Percentiles rank a stretch among this genome's conserved stretches.
These are phyloP conservation scores for Cladosporium sp. DNA, from an alignment of 2,329 filamentous ascomycete genomes.

Conservation along the genomic window DNA sequence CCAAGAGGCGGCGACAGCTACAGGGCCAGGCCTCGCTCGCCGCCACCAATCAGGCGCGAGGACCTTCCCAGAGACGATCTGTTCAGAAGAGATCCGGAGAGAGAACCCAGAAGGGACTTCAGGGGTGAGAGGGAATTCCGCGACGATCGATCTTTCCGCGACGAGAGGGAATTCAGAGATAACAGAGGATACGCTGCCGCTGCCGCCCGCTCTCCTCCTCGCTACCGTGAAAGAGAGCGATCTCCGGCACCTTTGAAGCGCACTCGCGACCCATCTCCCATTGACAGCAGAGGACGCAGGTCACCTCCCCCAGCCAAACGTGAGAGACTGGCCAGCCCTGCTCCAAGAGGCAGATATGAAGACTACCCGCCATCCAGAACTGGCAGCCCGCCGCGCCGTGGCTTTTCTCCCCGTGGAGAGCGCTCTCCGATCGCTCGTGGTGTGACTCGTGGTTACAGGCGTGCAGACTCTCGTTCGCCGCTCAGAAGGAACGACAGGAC, in stretches of 20 bases:
- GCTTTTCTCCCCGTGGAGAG: slow-evolving; percentile 39
- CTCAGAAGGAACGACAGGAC: slow-evolving; percentile 46
- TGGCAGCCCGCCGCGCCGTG: slow-evolving; percentile 33
- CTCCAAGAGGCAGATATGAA: slow-evolving; percentile 41
- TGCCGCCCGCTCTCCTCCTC: slow-evolving; percentile 35
- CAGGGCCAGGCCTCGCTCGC: slow-evolving; percentile 29
- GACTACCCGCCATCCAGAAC: slow-evolving; percentile 38
- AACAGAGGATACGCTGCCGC: slow-evolving; percentile 22
- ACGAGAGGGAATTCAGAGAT: slow-evolving; percentile 27
- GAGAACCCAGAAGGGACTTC: slow-evolving; percentile 18
- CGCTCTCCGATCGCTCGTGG: slow-evolving; percentile 29
- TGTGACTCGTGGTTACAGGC: slow-evolving; percentile 37
- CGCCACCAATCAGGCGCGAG: slow-evolving; percentile 27
- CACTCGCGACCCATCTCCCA: slow-evolving; percentile 43
- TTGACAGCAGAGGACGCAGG: slow-evolving; percentile 41
- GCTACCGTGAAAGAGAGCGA: slow-evolving; percentile 34
- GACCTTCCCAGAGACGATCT: slow-evolving; percentile 33
- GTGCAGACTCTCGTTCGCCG: slow-evolving; percentile 48
- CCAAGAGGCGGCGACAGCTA: slow-evolving; percentile 31
- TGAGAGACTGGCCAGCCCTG: slow-evolving; percentile 36
- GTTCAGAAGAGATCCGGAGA: slow-evolving; percentile 32
- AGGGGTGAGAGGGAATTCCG: slow-evolving; percentile 21
- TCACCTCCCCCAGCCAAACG: slow-evolving; percentile 39
- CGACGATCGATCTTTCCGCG: slow-evolving; percentile 19
- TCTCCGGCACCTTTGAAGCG: slow-evolving; percentile 41